A percentile compares a stretch with the other conserved stretches of the same genome.
These are phyloP conservation scores for Paecilomyces variotii DNA, from an alignment of 2,329 filamentous ascomycete genomes.

Conservation along the genomic window DNA sequence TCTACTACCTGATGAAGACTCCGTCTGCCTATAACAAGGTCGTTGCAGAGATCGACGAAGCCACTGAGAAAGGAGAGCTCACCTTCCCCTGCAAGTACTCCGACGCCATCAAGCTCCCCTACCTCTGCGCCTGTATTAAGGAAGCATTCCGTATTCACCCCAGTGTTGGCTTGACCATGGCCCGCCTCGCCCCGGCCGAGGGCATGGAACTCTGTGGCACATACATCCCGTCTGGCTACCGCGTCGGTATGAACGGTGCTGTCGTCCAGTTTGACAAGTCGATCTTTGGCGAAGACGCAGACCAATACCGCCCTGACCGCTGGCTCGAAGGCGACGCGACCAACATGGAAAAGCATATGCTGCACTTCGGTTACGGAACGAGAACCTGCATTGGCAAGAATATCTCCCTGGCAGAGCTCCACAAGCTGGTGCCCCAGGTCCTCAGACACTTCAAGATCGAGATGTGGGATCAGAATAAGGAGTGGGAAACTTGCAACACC, in stretches of 20 bases:
- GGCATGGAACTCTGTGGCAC: conserved; percentile 33
- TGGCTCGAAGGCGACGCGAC: conserved; percentile 30
- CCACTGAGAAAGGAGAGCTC: conserved; percentile 1
- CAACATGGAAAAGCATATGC: conserved; percentile 1
- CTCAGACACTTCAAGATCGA: conserved; percentile 8
- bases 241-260: conserved; percentile 38
- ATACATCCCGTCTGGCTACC: conserved; percentile 40
- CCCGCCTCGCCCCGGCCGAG: conserved; percentile 27
- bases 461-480: conserved; percentile 8
- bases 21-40: conserved; percentile 22
- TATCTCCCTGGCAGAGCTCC: conserved; percentile 7
- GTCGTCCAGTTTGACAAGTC: conserved; percentile 28
- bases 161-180: conserved; percentile 33
- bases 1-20: conserved; percentile 10
- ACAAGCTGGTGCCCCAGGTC: conserved; percentile 9
- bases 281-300: conserved; percentile 24
- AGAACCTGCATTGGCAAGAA: not conserved
- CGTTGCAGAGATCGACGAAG: conserved; percentile 16
- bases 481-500: conserved; percentile 13
- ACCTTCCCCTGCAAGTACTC: conserved; percentile 7
- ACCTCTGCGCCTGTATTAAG: conserved; percentile 19
- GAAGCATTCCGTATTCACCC: conserved; percentile 17
- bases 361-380: not conserved
- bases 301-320: conserved; percentile 42
- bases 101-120: conserved; percentile 14